Evolutionary conservation across 805 yeast species (phyloP).

Genomic region (Metschnikowia sp.): DNA sequence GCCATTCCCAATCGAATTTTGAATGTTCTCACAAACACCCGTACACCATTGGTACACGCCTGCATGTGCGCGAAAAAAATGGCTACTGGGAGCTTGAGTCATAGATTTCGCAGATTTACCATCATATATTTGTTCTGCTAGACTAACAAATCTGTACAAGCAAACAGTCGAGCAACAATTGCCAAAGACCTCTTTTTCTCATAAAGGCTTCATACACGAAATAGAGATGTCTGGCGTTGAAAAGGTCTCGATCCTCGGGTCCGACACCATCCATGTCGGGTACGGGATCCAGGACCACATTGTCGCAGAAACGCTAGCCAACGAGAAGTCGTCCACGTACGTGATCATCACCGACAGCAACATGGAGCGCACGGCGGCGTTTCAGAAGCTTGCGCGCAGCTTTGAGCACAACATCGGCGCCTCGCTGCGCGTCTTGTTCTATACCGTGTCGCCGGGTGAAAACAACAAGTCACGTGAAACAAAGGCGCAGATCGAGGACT

Average conservation of each 20-base stretch:
- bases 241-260: slow-evolving; percentile 75
- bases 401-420: slow-evolving; percentile 37
- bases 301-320: slow-evolving; percentile 58
- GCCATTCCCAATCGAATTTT: too few relatives aligned
- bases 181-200: too few relatives aligned
- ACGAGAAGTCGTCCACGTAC: slow-evolving; percentile 81
- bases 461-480: slow-evolving; percentile 83
- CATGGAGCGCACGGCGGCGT: slow-evolving; percentile 63
- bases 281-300: slow-evolving; percentile 74
- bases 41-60: too few relatives aligned
- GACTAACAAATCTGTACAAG: too few relatives aligned
- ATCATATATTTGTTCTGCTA: too few relatives aligned
- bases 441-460: slow-evolving; percentile 88
- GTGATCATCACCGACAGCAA: slow-evolving; percentile 87
- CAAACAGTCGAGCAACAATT: too few relatives aligned
- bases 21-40: too few relatives aligned
- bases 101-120: too few relatives aligned
- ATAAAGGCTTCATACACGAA: too few relatives aligned
- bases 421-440: slow-evolving; percentile 64
- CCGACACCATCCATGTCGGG: slow-evolving; percentile 86
- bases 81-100: too few relatives aligned
- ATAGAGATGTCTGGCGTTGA: slow-evolving; percentile 25
- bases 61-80: too few relatives aligned
- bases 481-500: slow-evolving; percentile 92
- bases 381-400: slow-evolving; percentile 42